phyloP scores from a whole-genome alignment of 495 filamentous ascomycete species.

The Aspergillus baeticus region DNA sequence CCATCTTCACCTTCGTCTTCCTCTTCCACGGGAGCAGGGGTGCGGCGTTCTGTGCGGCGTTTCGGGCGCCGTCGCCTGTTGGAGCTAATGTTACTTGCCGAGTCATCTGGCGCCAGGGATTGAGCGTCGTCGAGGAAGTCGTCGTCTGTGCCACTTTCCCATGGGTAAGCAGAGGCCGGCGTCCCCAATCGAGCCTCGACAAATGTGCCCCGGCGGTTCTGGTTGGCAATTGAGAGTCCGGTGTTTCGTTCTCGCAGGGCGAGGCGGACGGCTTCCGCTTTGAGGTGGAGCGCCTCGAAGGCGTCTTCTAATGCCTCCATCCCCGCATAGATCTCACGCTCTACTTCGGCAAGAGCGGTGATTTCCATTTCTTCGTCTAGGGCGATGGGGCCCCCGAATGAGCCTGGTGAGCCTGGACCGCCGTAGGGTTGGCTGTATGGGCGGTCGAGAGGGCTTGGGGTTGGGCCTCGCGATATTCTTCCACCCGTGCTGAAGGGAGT shows the following conservation, averaged over 20 bases:
- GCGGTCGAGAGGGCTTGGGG: constrained; percentile 41
- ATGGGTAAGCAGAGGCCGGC: constrained; percentile 45
- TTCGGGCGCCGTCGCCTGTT: constrained; percentile 69
- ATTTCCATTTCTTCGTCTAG: constrained; percentile 96
- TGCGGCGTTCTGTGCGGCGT: constrained; percentile 68
- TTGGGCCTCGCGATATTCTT: constrained; percentile 39
- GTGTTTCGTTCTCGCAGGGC: constrained; percentile 76
- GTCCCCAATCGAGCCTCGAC: constrained; percentile 58
- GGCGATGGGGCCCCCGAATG: constrained; percentile 66
- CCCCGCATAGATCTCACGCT: constrained; percentile 86
- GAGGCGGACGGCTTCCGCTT: constrained; percentile 77
- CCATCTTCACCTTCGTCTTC: constrained; percentile 62
- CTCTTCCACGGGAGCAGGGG: constrained; percentile 83
- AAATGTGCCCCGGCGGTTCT: constrained; percentile 59
- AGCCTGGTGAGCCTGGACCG: constrained; percentile 32
- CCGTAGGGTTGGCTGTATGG: constrained; percentile 40
- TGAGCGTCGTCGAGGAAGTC: constrained; percentile 57
- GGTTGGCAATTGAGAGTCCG: constrained; percentile 73
- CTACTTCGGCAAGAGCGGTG: constrained; percentile 81
- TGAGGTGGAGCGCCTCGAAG: constrained; percentile 85
- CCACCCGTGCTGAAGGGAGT: constrained; percentile 43
- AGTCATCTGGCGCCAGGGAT: constrained; percentile 70
- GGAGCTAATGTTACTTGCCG: constrained; percentile 84
- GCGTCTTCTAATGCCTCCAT: constrained; percentile 96
- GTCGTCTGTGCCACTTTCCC: constrained; percentile 58